Base-by-base conservation (phyloP, 306 rosid species). In the Vigna radiata region DNA sequence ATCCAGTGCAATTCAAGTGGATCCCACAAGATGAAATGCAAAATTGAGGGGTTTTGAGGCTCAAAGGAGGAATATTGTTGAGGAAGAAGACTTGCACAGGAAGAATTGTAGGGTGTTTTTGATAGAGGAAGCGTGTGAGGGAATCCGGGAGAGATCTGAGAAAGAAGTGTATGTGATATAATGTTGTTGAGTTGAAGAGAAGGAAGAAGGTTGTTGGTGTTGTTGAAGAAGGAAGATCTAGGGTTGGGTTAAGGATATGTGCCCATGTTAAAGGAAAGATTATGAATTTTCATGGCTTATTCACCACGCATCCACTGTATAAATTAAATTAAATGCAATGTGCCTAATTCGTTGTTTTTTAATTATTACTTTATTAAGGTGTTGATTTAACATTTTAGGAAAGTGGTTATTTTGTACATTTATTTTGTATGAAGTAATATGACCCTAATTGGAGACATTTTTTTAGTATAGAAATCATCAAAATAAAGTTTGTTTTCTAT, bases 171-270 rank as follows among this genome's bases (percentile, higher is more conserved):
- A 12, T 67, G 55, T 13, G 67, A 64, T 17, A 16, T 63, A 36
- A 36, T 62, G 47, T 61, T 63, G 29, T 65, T 39, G 70, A 18
- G 70, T 65, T 17, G 33, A 65, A 65, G 9, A 67, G 39, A 67
- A 21, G 54, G 36, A 19, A 65, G 7, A 41, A 12, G 13, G 39
- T 29, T 14, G 44, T 29, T 14, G 44, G 21, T 29, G 72, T 12
- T 67, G 39, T 67, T 67, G 72, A 21, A 67, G 72, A 41, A 39
- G 41, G 70, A 41, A 64, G 70, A 64, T 62, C 72, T 67, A 67
- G 72, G 72, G 72, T 43, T 66, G 53, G 36, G 72, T 65, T 65
- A 67, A 67, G 55, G 39, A 12, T 44, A 44, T 33, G 14, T 62
- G 14, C 13, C 25, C 2, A 12, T 67, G 18, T 43, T 66, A 19